These are phyloP conservation scores for Acanthamoeba culbertsoni DNA, from an alignment of 208 protist species.

Conservation along the genomic window DNA sequence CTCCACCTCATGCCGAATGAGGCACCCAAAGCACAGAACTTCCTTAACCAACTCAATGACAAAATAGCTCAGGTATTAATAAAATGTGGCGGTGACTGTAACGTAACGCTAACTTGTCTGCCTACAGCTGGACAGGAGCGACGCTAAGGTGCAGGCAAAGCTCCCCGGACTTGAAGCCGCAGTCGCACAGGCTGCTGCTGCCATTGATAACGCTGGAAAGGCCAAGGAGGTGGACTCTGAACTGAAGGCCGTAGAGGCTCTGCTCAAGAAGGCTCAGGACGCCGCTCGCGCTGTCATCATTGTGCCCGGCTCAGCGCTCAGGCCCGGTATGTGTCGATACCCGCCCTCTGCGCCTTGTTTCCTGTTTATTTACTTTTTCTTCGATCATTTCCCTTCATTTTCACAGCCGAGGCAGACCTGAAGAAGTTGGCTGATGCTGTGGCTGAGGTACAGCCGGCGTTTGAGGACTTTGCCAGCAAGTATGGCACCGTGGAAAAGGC, in stretches of 20 bases:
- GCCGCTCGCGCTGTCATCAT: slow-evolving; percentile 37
- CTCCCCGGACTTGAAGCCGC: slow-evolving; percentile 7
- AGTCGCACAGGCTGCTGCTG: not conserved
- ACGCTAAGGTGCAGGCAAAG: slow-evolving; percentile 49
- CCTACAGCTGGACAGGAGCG: slow-evolving; percentile 10
- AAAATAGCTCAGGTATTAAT: slow-evolving; percentile 24
- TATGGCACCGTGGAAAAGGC: slow-evolving; percentile 23
- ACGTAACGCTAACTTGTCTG: not conserved
- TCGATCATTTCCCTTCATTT: not conserved
- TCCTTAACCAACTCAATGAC: slow-evolving; percentile 47
- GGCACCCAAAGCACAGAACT: not conserved
- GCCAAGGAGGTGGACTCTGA: slow-evolving; percentile 34
- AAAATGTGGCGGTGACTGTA: too few relatives aligned
- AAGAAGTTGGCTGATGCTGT: not conserved
- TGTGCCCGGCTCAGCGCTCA: not conserved
- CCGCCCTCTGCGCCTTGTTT: not conserved
- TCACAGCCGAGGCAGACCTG: slow-evolving; percentile 42
- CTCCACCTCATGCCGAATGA: slow-evolving; percentile 54
- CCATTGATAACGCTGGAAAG: not conserved
- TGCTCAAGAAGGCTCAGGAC: slow-evolving; percentile 44
- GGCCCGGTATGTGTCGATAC: not conserved
- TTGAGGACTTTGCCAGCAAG: not conserved
- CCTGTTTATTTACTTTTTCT: not conserved
- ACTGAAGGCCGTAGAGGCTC: slow-evolving; percentile 22
- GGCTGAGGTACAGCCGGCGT: slow-evolving; percentile 9